Evolutionary conservation across 2,329 filamentous ascomycete genomes (phyloP), one percentile per base, ranked within the genome.

Genomic region (Colletotrichum kahawae): DNA sequence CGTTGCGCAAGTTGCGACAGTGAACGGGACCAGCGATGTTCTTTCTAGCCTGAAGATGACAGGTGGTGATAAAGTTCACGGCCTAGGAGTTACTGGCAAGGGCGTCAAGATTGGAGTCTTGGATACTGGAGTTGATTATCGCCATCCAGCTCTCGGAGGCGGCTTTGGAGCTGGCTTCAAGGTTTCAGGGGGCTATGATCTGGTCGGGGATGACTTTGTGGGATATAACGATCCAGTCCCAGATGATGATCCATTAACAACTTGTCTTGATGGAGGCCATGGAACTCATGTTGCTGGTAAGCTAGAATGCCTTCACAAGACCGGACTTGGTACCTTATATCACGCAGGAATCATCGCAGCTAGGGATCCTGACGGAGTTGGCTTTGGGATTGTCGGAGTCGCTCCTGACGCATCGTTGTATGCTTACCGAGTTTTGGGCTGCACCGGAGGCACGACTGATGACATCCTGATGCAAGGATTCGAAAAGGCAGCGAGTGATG

Each of bases 281-380:
- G 86, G 87, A 6, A 88, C 87, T 0, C 85, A 87, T 71, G 84
- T 87, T 54, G 82, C 87, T 21, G 87, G 88, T 67, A 87, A 3
- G 71, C 64, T 18, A 10, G 12, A 66, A 33, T 16, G 2, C 9
- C 31, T 38, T 29, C 21, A 67, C 9, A 48, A 31, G 24, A 48
- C 12, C 6, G 18, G 34, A 63, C 18, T n/a, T 69, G n/a, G 43
- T 51, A n/a, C n/a, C 66, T 64, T 12, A 51, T 18, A 21, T 10
- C 5, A 14, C 6, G 2, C 31, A 73, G 65, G 71, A 10, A 74
- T 74, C 29, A 24, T 74, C 7, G 71, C 60, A 31, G 71, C 67
- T 8, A 66, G 56, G 13, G 71, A 74, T 54, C 71, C 71, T 10
- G 36, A 38, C 4, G 67, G 54, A 24, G 54, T 71, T 13, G 71